These are phyloP conservation scores for Phytophthora aleatoria DNA, from an alignment of 352 stramenopile species.

Conservation along the genomic window DNA sequence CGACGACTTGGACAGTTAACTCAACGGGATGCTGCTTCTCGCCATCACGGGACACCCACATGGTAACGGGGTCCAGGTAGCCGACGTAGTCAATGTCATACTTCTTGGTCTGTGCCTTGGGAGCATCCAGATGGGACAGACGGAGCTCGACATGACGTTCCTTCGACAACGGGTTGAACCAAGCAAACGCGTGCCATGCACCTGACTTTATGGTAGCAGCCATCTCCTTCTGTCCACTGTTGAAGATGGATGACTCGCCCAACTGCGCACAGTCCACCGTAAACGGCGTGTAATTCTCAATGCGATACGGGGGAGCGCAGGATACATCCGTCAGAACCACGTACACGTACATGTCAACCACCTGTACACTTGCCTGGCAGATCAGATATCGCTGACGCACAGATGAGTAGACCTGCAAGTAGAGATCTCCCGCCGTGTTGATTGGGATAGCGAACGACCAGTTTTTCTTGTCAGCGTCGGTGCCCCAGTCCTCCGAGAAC, in stretches of 20 bases:
- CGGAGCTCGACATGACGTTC: conserved; percentile 79
- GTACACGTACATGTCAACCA: conserved; percentile 91
- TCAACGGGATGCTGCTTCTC: conserved; percentile 59
- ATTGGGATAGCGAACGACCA: conserved; percentile 87
- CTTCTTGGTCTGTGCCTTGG: conserved; percentile 66
- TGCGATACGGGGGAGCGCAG: conserved; percentile 77
- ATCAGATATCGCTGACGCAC: conserved; percentile 77
- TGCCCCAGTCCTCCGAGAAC: conserved; percentile 68
- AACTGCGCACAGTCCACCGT: conserved; percentile 77
- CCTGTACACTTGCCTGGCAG: conserved; percentile 83
- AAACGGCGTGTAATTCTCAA: conserved; percentile 90
- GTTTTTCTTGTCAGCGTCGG: conserved; percentile 48
- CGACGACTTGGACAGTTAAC: conserved; percentile 78
- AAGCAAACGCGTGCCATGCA: conserved; percentile 82
- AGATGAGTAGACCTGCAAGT: conserved; percentile 82
- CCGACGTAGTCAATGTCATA: conserved; percentile 87
- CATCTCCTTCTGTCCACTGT: conserved; percentile 54
- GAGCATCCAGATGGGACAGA: conserved; percentile 57
- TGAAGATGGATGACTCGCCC: conserved; percentile 73
- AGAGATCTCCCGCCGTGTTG: conserved; percentile 76
- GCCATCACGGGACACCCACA: conserved; percentile 54
- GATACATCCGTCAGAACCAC: conserved; percentile 86
- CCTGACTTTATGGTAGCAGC: conserved; percentile 59
- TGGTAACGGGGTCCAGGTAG: conserved; percentile 68
- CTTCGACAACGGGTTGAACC: conserved; percentile 85